Base-by-base conservation (phyloP, 2,329 filamentous ascomycete species). In the Pleoardoris graminearum region DNA sequence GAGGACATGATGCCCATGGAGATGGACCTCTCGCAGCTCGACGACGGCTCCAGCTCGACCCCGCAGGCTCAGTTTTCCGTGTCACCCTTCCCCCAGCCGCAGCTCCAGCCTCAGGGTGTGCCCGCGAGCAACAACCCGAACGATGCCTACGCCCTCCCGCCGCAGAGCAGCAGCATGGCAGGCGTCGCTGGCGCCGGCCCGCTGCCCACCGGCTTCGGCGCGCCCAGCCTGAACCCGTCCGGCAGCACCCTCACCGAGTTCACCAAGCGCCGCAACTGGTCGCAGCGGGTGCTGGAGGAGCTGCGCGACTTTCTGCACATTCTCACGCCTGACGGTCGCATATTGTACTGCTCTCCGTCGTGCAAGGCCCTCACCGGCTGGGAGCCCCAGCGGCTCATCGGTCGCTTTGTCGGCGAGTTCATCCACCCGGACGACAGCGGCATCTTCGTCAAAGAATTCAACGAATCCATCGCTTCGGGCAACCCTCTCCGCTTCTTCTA, bases 271-370 rank as follows among this genome's bases (percentile, higher is more conserved):
- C 76, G 82, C 55, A 86, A 94, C 69, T 97, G 93, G 93, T 88
- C 90, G 14, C 89, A 92, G 70, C 88, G 90, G 60, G 87, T 96
- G 11, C 84, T 97, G 21, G 90, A 95, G 72, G 92, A 96, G 78
- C 79, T 97, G 62, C 89, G 88, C 68, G 93, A 97, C 73, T 85
- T 97, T 62, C 76, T 96, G 50, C 87, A 96, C 69, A 91, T 97
- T 53, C 82, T 97, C 46, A 91, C 91, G 41, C 84, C 90, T 21
- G 87, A 94, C 64, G 91, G 91, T 32, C 85, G 88, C 59, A 87
- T 97, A 63, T 83, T 89, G 53, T 96, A 94, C 69, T 85, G 88
- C n/a, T 96, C 91, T 30, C 88, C 90, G 1, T 94, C 89, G 52
- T 84, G 88, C 62, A 84, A 85, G 57, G 68, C 76, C 3, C 79